These are phyloP conservation scores for Talaromyces stipitatus DNA, from an alignment of 495 filamentous ascomycete genomes.

Conservation along the genomic window DNA sequence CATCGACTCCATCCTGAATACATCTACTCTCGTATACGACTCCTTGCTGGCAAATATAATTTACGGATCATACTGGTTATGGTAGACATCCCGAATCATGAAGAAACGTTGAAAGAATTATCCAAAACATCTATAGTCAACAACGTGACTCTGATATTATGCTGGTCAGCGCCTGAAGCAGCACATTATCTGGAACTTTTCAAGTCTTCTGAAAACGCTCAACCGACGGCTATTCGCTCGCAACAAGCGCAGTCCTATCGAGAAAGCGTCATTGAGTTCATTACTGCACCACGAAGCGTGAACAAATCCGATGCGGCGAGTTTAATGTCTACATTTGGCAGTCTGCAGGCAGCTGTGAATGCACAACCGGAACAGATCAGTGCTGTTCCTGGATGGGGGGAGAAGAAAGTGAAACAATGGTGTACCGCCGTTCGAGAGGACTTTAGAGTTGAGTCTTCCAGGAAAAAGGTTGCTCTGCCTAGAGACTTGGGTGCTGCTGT, in stretches of 20 bases:
- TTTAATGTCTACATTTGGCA: slow-evolving; percentile 82
- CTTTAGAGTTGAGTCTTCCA: slow-evolving; percentile 66
- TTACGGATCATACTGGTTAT: slow-evolving; percentile 79
- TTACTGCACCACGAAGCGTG: slow-evolving; percentile 79
- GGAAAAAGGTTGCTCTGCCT: slow-evolving; percentile 38
- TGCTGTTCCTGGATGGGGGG: slow-evolving; percentile 82
- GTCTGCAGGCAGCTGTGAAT: slow-evolving; percentile 76
- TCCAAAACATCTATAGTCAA: slow-evolving; percentile 87
- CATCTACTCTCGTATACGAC: slow-evolving; percentile 84
- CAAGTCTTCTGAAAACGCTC: slow-evolving; percentile 85
- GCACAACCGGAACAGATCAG: slow-evolving; percentile 76
- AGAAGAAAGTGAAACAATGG: slow-evolving; percentile 88
- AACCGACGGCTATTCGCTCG: slow-evolving; percentile 70
- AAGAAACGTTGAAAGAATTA: slow-evolving; percentile 71
- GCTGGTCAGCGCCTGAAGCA: slow-evolving; percentile 90
- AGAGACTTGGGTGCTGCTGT: slow-evolving; percentile 5
- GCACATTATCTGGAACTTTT: slow-evolving; percentile 89
- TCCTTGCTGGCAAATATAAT: slow-evolving; percentile 71
- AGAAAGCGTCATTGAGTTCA: slow-evolving; percentile 88
- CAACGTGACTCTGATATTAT: slow-evolving; percentile 82
- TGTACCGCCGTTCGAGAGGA: slow-evolving; percentile 71
- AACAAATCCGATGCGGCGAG: slow-evolving; percentile 92
- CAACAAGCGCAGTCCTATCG: slow-evolving; percentile 74
- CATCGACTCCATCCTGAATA: slow-evolving; percentile 97
- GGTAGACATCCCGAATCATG: slow-evolving; percentile 87